A percentile compares a stretch with the other conserved stretches of the same genome.
These are phyloP conservation scores for Phytophthora podocarpi DNA, from an alignment of 352 stramenopile species.

Conservation along the genomic window DNA sequence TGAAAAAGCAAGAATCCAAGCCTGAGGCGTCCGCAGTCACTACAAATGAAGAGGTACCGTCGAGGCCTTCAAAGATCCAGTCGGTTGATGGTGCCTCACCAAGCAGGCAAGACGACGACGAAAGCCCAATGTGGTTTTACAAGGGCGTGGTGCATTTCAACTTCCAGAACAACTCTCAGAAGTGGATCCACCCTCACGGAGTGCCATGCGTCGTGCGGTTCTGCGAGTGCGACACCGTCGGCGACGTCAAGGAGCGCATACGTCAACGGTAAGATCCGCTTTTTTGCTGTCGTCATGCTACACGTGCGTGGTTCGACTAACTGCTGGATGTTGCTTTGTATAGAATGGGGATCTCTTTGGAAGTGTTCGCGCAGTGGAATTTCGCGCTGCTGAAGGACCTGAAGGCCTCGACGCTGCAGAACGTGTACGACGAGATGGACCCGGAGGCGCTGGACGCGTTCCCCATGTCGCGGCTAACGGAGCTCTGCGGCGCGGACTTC, in stretches of 20 bases:
- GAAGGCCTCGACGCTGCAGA: constrained; percentile 61
- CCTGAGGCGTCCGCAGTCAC: background rate
- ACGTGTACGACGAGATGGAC: constrained; percentile 73
- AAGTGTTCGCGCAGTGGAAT: constrained; percentile 75
- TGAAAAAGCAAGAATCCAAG: background rate
- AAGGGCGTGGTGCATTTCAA: constrained; percentile 80
- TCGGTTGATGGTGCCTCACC: background rate
- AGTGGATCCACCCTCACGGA: constrained; percentile 80
- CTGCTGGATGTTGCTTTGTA: constrained; percentile 8
- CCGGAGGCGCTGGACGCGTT: constrained; percentile 52
- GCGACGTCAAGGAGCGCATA: constrained; percentile 73
- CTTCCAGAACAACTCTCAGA: constrained; percentile 56
- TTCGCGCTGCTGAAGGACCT: constrained; percentile 79
- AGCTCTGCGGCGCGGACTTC: constrained; percentile 62
- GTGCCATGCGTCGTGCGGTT: constrained; percentile 75
- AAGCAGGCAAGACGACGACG: constrained; percentile 8
- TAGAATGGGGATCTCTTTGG: constrained; percentile 72
- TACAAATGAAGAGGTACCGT: background rate
- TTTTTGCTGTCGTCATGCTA: constrained; percentile 12
- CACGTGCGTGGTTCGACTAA: constrained; percentile 9
- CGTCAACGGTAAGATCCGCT: constrained; percentile 48
- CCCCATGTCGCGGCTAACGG: constrained; percentile 63
- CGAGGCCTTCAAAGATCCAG: background rate
- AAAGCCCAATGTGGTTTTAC: constrained; percentile 40
- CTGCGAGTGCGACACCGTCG: constrained; percentile 64